Evolutionary conservation across 176 grass and related monocot genomes (phyloP), one percentile per base, ranked within the genome.

Genomic region (Eleusine coracana): DNA sequence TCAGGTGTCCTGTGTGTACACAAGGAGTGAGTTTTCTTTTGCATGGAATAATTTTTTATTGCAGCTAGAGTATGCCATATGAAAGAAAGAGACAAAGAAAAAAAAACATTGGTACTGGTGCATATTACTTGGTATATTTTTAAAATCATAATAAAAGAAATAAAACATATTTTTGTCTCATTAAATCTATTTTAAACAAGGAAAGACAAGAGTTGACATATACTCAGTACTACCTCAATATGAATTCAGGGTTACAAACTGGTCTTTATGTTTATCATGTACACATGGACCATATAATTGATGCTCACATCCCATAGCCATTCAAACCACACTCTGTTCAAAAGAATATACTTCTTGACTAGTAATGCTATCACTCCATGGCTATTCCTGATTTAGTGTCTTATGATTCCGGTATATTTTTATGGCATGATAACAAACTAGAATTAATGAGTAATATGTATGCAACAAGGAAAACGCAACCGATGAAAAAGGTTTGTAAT

Each of bases 1-100:
- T 98, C 95, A 66, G 90, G 86, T 82, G 92, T 97, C 80, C 95
- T 98, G 83, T 48, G 76, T 66, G 71, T 68, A 29, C 66, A 67
- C 11, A 20, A 78, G 58, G 13, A 69, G 44, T 42, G 20, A 68
- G 20, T 44, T 39, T 7, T 58, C 31, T 34, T 34, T 25, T 23
- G 8, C 55, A 59, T 7, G 1, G 55, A 59, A 59, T 23, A 59
- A 11, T 20, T 20, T 66, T 61, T 17, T 20, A 61, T 21, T 56
- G 48, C 31, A 49, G 6, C 14, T 59, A 78, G 14, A 77, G 9
- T 34, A 66, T 17, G 15, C 31, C 16, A 81, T 20, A 7, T 36
- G 38, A 20, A 56, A 18, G 5, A 21, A 56, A 20, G 1, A 56
- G 5, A 56, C 21, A 56, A 56, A 11, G 49, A 51, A 51, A 17